Percentiles rank a stretch among this genome's conserved stretches.
These are phyloP conservation scores for Roridomyces roridus DNA, from an alignment of 768 basidiomycete genomes.

Conservation along the genomic window DNA sequence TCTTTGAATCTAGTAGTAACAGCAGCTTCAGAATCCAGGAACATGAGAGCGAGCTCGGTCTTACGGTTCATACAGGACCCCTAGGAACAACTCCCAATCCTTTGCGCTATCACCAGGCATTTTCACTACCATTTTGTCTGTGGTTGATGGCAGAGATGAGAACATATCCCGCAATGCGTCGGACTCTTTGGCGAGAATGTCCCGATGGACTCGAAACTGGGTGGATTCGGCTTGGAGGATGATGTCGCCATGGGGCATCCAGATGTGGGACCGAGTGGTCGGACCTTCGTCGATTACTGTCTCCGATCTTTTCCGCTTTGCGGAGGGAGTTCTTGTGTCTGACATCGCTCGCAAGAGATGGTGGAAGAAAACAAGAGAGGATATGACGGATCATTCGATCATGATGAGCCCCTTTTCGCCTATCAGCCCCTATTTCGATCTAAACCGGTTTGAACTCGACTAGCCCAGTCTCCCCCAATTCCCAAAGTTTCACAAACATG, in stretches of 20 bases:
- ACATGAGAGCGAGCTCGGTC: too few relatives aligned
- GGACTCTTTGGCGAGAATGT: constrained; percentile 20
- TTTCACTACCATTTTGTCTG: neutral
- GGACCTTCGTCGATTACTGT: neutral
- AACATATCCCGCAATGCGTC: constrained; percentile 53
- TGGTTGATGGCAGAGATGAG: constrained; percentile 11
- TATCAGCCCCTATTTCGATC: too few relatives aligned
- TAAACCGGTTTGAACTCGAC: too few relatives aligned
- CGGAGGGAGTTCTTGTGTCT: too few relatives aligned
- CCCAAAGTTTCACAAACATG: too few relatives aligned
- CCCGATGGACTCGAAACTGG: constrained; percentile 1
- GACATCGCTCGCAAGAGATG: too few relatives aligned
- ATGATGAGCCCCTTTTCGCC: too few relatives aligned
- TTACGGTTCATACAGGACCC: constrained; percentile 3
- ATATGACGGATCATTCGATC: too few relatives aligned
- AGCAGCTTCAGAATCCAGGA: too few relatives aligned
- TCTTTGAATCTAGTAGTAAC: neutral
- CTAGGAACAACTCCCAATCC: constrained; percentile 11
- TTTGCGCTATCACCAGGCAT: constrained; percentile 5
- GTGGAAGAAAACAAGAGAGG: too few relatives aligned
- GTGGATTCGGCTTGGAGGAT: constrained; percentile 6
- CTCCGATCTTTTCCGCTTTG: neutral
- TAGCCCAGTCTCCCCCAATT: too few relatives aligned
- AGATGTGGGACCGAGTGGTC: neutral
- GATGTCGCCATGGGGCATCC: constrained; percentile 7